phyloP scores from a whole-genome alignment of 495 filamentous ascomycete genomes.

The Geoglossum glabrum region DNA sequence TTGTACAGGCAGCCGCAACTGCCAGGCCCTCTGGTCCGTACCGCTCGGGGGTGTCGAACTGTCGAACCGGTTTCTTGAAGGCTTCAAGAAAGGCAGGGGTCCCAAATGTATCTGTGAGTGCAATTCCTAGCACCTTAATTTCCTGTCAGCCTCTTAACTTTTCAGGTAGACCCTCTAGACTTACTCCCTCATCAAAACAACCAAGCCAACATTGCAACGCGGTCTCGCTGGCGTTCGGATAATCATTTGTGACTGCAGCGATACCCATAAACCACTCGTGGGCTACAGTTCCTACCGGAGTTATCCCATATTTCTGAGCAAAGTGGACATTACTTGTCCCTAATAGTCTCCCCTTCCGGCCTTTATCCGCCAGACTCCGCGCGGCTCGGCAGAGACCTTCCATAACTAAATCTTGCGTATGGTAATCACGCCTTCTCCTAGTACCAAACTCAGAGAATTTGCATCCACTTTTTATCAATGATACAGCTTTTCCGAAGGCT shows the following conservation, averaged over 20 bases:
- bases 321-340: slow-evolving; percentile 96
- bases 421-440: slow-evolving; percentile 71
- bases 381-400: slow-evolving; percentile 57
- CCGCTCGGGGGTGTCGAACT: slow-evolving; percentile 7
- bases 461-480: slow-evolving; percentile 62
- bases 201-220: slow-evolving; percentile 72
- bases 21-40: slow-evolving; percentile 9
- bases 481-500: slow-evolving; percentile 55
- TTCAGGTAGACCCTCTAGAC: slow-evolving; percentile 6
- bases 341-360: slow-evolving; percentile 47
- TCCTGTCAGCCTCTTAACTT: neutral
- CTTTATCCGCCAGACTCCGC: slow-evolving; percentile 38
- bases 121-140: slow-evolving; percentile 55
- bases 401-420: slow-evolving; percentile 85
- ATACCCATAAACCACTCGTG: slow-evolving; percentile 99
- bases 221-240: slow-evolving; percentile 60
- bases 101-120: slow-evolving; percentile 94
- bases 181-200: slow-evolving; percentile 71
- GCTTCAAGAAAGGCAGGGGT: slow-evolving; percentile 74
- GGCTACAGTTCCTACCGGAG: slow-evolving; percentile 80
- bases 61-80: slow-evolving; percentile 45
- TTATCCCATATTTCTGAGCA: slow-evolving; percentile 70
- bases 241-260: slow-evolving; percentile 76
- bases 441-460: slow-evolving; percentile 88
- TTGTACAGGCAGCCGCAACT: slow-evolving; percentile 8